Percentiles rank a stretch among this genome's conserved stretches.
These are phyloP conservation scores for Backusella mclennaniae DNA, from an alignment of 192 early-diverging fungal species.

Conservation along the genomic window DNA sequence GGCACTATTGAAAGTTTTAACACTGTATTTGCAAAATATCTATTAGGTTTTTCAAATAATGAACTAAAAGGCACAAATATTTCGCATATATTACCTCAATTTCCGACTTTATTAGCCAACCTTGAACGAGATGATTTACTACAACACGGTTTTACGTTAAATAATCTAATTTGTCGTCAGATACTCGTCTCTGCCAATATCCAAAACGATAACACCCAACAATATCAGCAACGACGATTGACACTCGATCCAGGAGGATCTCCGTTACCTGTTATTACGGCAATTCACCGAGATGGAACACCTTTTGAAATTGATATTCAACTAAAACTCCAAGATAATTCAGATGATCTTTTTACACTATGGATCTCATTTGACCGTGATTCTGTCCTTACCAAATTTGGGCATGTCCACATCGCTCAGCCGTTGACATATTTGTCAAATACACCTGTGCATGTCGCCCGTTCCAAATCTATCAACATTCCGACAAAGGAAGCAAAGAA, in stretches of 20 bases:
- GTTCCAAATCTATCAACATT: constrained; percentile 16
- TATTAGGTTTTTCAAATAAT: constrained; percentile 54
- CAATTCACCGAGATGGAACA: constrained; percentile 59
- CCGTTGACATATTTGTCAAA: not conserved
- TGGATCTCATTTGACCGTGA: constrained; percentile 63
- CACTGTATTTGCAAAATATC: constrained; percentile 55
- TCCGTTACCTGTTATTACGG: constrained; percentile 42
- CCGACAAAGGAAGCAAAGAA: not conserved
- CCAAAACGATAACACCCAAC: not conserved
- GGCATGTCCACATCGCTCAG: not conserved
- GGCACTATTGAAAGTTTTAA: constrained; percentile 54
- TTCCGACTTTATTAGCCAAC: constrained; percentile 42
- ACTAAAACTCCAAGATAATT: constrained; percentile 50
- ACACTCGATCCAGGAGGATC: not conserved
- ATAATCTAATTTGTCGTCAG: constrained; percentile 28
- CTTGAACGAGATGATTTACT: constrained; percentile 38
- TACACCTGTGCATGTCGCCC: not conserved
- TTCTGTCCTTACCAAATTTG: constrained; percentile 18
- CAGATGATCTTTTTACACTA: constrained; percentile 47
- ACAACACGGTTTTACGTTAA: constrained; percentile 21
- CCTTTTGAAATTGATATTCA: constrained; percentile 57
- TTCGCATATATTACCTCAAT: constrained; percentile 56
- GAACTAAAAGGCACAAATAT: constrained; percentile 51
- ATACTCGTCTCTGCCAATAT: not conserved
- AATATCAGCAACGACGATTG: not conserved